These are phyloP conservation scores for Scytalidium lignicola DNA, from an alignment of 2,329 filamentous ascomycete genomes.

Conservation along the genomic window DNA sequence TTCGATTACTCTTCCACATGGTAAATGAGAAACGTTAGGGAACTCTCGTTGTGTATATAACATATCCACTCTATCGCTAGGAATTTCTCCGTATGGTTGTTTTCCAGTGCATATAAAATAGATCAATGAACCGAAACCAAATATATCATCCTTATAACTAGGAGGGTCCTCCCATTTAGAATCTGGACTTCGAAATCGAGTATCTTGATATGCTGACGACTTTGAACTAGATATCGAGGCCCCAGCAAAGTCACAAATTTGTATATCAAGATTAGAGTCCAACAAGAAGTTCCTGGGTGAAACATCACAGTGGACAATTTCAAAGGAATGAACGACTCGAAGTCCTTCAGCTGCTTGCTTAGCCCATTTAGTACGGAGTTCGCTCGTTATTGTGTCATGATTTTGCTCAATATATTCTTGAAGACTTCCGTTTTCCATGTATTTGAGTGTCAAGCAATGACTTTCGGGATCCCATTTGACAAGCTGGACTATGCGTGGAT, in stretches of 20 bases:
- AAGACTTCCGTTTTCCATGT: slow-evolving; percentile 22
- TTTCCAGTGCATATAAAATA: slow-evolving; percentile 30
- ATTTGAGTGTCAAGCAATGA: slow-evolving; percentile 23
- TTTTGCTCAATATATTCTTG: slow-evolving; percentile 15
- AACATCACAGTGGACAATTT: slow-evolving; percentile 36
- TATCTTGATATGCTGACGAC: slow-evolving; percentile 16
- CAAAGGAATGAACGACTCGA: slow-evolving; percentile 29
- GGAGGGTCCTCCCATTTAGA: slow-evolving; percentile 22
- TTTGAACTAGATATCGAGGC: slow-evolving; percentile 24
- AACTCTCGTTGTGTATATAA: slow-evolving; percentile 23
- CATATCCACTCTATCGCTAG: slow-evolving; percentile 24
- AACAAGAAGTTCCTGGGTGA: slow-evolving; percentile 35
- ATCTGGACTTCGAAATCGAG: slow-evolving; percentile 19
- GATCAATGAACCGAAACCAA: slow-evolving; percentile 30
- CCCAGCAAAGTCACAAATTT: slow-evolving; percentile 33
- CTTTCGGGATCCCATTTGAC: slow-evolving; percentile 19
- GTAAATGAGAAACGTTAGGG: slow-evolving; percentile 21
- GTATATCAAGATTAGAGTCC: slow-evolving; percentile 28
- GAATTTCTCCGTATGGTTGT: slow-evolving; percentile 25
- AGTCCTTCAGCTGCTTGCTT: slow-evolving; percentile 30
- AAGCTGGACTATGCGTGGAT: slow-evolving; percentile 16
- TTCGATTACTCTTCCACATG: slow-evolving; percentile 24
- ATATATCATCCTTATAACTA: slow-evolving; percentile 27
- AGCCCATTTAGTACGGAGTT: slow-evolving; percentile 25
- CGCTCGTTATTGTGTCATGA: slow-evolving; percentile 7